These are phyloP conservation scores for Byssothecium circinans DNA, from an alignment of 2,329 filamentous ascomycete species.

Conservation along the genomic window DNA sequence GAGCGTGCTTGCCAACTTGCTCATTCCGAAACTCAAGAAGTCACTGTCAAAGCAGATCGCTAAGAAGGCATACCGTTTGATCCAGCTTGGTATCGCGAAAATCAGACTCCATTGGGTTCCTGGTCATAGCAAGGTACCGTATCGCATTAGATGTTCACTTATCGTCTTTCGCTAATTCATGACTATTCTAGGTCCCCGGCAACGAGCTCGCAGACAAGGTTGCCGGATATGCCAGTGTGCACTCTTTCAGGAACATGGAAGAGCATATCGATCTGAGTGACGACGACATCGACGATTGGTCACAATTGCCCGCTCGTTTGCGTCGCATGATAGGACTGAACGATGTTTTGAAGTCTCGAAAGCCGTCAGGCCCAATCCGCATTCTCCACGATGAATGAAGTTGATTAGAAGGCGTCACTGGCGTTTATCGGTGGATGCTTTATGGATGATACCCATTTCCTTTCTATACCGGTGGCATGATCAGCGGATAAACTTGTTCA, in stretches of 20 bases:
- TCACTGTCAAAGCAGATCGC: neutral
- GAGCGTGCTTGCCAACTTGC: neutral
- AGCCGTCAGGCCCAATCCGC: too few relatives aligned
- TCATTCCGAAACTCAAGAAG: too few relatives aligned
- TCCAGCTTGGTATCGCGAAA: neutral
- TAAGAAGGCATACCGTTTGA: constrained; percentile 3
- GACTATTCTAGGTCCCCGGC: constrained; percentile 10
- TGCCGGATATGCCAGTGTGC: neutral
- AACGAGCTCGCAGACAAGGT: constrained; percentile 15
- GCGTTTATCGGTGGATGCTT: too few relatives aligned
- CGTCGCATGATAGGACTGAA: too few relatives aligned
- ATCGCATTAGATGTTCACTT: neutral
- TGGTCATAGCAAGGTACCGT: constrained; percentile 12
- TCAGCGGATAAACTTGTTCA: too few relatives aligned
- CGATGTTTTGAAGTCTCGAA: too few relatives aligned
- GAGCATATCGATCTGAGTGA: constrained; percentile 11
- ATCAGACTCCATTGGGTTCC: constrained; percentile 14
- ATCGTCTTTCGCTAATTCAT: neutral
- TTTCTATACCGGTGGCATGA: too few relatives aligned
- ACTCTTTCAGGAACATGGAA: neutral
- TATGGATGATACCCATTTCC: too few relatives aligned
- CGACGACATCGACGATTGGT: constrained; percentile 4
- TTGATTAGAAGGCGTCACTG: too few relatives aligned
- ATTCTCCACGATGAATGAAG: too few relatives aligned
- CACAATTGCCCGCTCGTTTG: neutral